Conservation (phyloP, 495 filamentous ascomycete species). For the Penicillium crystallinum region DNA sequence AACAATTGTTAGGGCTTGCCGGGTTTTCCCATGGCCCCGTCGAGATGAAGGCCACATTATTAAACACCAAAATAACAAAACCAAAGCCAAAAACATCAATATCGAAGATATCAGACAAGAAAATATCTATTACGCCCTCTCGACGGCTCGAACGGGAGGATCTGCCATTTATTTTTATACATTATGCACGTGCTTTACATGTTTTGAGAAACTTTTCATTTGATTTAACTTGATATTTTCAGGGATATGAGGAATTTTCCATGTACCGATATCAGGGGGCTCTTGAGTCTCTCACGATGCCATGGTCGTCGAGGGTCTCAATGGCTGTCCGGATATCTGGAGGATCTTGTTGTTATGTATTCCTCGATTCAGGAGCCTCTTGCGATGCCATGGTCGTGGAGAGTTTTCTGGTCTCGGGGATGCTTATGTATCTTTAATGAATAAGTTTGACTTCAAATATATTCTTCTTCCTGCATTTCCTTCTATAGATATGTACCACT, state of each 20-base stretch:
- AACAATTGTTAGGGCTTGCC: neutral
- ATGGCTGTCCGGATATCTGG: neutral
- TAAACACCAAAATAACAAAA: neutral
- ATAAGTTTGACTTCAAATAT: neutral
- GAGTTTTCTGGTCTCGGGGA: neutral
- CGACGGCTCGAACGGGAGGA: slow-evolving; percentile 2
- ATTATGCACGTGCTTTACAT: neutral
- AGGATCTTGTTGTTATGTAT: neutral
- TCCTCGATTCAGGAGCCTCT: neutral
- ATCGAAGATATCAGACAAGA: neutral
- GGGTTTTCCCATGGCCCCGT: slow-evolving; percentile 4
- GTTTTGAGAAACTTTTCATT: too few relatives aligned
- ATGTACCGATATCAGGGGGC: neutral
- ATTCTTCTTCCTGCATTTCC: too few relatives aligned
- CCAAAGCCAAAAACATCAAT: neutral
- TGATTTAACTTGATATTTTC: neutral
- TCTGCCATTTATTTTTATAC: neutral
- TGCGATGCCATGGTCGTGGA: slow-evolving; percentile 4
- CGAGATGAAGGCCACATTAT: neutral
- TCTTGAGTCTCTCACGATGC: neutral
- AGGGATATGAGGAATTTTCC: neutral
- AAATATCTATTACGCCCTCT: neutral
- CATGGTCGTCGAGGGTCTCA: neutral
- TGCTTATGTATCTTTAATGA: neutral
- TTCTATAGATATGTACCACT: too few relatives aligned